Evolutionary conservation across 345 rosid species (phyloP), one percentile per base, ranked within the genome.

Genomic region (Cochlearia excelsa): DNA sequence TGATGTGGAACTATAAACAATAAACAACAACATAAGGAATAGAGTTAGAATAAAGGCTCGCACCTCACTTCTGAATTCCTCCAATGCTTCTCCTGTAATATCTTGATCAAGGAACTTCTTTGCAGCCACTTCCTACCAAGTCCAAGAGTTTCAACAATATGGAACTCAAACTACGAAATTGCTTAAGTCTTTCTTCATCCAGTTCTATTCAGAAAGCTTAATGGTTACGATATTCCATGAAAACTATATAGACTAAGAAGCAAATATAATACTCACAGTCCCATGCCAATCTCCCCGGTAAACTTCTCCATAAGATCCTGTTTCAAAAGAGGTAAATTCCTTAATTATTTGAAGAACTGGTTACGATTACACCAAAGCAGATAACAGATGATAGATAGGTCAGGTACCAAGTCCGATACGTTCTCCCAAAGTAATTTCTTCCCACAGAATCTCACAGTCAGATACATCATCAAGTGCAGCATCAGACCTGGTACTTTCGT

Each of bases 251-350:
- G 9, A 62, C 3, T 26, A 16, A 40, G 35, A 43, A 42, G 42
- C 10, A 62, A 69, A 55, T 35, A 56, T 56, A 49, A 44, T 35
- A 88, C 98, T 85, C 81, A 92, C 98, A 51, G 98, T 92, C 75
- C 95, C 96, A 59, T 82, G 95, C 98, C 98, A 92, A 34, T 86
- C 95, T 71, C 95, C 98, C n/a, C 81, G 90, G 74, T 92, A 92
- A 61, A 92, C 95, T 80, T 92, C 96, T 43, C 98, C 98, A 74
- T 92, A 92, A 45, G 98, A 92, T 70, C 98, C 98, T 92, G 80
- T 69, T 74, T 63, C 46, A 78, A 68, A 69, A 48, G 51, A 75
- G 40, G 38, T 56, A 65, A 45, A 55, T 46, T 45, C 37, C 51
- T 49, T 45, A 65, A 7, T 51, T 54, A 28, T 39, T 39, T 9